These are phyloP conservation scores for Beauveria sp. DNA, from an alignment of 2,329 filamentous ascomycete genomes.

Conservation along the genomic window DNA sequence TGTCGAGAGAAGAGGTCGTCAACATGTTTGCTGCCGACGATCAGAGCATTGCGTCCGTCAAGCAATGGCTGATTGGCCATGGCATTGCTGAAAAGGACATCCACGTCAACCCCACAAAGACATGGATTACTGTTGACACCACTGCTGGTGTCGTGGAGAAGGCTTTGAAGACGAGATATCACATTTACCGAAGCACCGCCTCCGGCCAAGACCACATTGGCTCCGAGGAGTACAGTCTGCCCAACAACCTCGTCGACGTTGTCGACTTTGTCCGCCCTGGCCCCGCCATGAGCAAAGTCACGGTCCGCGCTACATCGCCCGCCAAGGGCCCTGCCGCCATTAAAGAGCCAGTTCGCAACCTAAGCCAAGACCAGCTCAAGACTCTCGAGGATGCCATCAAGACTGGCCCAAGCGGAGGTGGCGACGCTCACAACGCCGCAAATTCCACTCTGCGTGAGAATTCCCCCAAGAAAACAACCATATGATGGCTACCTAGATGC, in stretches of 20 bases:
- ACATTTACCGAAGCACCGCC: constrained; percentile 37
- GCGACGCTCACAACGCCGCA: neutral
- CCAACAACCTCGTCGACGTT: constrained; percentile 27
- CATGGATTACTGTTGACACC: constrained; percentile 48
- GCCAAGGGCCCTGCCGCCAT: neutral
- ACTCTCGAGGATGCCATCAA: constrained; percentile 4
- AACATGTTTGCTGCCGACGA: constrained; percentile 34
- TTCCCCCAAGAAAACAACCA: neutral
- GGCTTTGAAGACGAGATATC: constrained; percentile 45
- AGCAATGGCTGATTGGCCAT: constrained; percentile 43
- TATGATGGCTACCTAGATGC: too few species aligned
- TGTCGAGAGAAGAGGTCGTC: constrained; percentile 34
- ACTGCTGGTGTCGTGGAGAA: constrained; percentile 45
- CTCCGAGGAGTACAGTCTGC: constrained; percentile 34
- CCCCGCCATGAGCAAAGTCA: constrained; percentile 28
- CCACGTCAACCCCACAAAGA: constrained; percentile 40
- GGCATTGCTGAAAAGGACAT: constrained; percentile 43
- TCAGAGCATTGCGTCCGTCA: constrained; percentile 42
- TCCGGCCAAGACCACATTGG: constrained; percentile 29
- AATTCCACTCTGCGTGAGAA: constrained; percentile 3
- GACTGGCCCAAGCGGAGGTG: neutral
- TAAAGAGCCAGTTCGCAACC: constrained; percentile 11
- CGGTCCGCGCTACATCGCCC: neutral
- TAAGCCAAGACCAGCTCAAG: constrained; percentile 17
- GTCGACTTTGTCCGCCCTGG: constrained; percentile 36